phyloP scores from a whole-genome alignment of 225 moss, liverwort and hornwort genomes.

The Marchantia paleacea region DNA sequence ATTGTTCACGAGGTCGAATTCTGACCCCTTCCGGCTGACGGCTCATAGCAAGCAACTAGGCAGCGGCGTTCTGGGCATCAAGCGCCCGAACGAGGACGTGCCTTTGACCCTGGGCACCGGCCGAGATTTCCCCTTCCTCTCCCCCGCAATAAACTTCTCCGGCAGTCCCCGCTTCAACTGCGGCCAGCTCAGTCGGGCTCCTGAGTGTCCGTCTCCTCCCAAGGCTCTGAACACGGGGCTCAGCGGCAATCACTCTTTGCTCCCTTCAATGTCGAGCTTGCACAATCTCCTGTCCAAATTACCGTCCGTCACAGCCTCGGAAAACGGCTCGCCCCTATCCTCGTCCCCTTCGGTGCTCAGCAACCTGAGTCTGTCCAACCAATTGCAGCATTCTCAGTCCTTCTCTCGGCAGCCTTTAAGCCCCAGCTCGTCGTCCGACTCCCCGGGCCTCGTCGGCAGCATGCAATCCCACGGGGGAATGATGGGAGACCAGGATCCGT shows the following conservation, averaged over 20 bases:
- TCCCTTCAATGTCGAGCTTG: conserved; percentile 84
- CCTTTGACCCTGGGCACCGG: conserved; percentile 3
- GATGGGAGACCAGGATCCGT: conserved; percentile 13
- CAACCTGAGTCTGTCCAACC: conserved; percentile 25
- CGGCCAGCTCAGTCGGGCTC: conserved; percentile 44
- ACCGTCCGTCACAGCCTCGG: conserved; percentile 55
- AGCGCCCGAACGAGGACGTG: conserved; percentile 37
- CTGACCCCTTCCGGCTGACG: conserved; percentile 20
- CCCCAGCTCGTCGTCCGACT: conserved; percentile 33
- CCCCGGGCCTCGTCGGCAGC: conserved; percentile 12
- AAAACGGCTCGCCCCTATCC: conserved; percentile 16
- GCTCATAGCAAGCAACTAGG: conserved; percentile 6
- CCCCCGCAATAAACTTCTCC: conserved; percentile 26
- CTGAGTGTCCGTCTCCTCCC: conserved; percentile 46
- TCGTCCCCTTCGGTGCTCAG: conserved; percentile 28
- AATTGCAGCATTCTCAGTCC: conserved; percentile 17
- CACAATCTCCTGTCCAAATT: conserved; percentile 80
- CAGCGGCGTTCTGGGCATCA: conserved; percentile 37
- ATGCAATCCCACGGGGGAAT: conserved; percentile 5
- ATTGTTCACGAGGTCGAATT: conserved; percentile 26
- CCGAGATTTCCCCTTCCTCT: conserved; percentile 32
- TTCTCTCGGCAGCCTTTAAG: conserved; percentile 33
- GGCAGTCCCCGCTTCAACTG: conserved; percentile 34
- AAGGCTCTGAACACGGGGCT: conserved; percentile 43
- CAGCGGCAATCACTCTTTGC: conserved; percentile 37